Evolutionary conservation across 148 eudicot genomes (phyloP), one percentile per base, ranked within the genome.

Genomic region (Salicornia ramosissima): DNA sequence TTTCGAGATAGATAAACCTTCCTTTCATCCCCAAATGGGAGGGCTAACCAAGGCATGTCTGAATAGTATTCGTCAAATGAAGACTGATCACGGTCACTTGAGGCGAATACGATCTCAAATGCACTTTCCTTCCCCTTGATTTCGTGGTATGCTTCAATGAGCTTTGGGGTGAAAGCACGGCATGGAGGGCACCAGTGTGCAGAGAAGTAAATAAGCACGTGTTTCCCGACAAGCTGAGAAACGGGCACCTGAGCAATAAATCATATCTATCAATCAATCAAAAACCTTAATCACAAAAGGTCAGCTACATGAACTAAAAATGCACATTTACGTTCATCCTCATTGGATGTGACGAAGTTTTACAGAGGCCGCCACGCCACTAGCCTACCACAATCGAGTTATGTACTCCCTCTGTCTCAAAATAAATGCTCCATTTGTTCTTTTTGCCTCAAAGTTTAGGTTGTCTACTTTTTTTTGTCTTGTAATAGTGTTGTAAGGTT

Each of bases 151-250:
- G 57, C 70, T 69, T 84, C 72, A 1, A 80, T 67, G 18, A 84
- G 83, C 66, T 82, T 80, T 33, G 90, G 86, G 28, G 85, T 68
- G 53, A 86, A 86, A 21, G 74, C 77, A 2, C 86, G 90, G 71
- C 87, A 84, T 58, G 87, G 87, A 19, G 86, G 81, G 59, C 90
- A 84, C 87, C 90, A 84, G 30, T 86, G 86, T 18, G 86, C 90
- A 9, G 90, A 86, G 77, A 86, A 84, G 62, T 84, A 86, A 6
- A 86, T 75, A 12, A 86, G 87, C 14, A 86, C 70, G 18, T 80
- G 80, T 68, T 82, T 84, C 19, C 90, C 87, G 31, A 82, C 81
- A 72, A 86, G 90, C 26, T 84, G 52, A 39, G 84, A 84, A 64
- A 86, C 71, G 0, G 82, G 84, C 55, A 86, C 86, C 87, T 86